Base-by-base conservation (phyloP, 768 basidiomycete species). In the Phaffia tasmanica region DNA sequence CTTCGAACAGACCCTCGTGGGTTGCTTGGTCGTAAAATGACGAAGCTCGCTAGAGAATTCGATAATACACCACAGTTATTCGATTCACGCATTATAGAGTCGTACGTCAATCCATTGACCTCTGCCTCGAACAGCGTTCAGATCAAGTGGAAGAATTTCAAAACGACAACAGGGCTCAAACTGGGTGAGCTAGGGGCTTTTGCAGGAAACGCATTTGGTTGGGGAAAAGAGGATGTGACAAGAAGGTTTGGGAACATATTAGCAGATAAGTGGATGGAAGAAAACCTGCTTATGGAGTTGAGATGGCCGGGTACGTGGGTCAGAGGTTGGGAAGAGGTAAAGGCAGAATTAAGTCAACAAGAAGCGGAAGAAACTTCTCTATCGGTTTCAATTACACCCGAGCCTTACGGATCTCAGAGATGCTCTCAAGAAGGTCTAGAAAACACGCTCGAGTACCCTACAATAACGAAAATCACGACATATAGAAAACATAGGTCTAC, bases 41-140 rank as follows among this genome's bases (percentile, higher is more conserved):
- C 80, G 0, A 78, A 85, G 1, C 80, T 91, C 11, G 83, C 89
- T 0, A 82, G 82, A 2, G 77, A 80, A 16, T 78, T 92, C 48
- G 81, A 85, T 0, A 15, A 32, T 18, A 42, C 61, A 3, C 79
- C 82, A 2, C 79, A 81, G 51, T 88, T 94, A 76, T 88, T 89
- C 2, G 78, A 84, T 67, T 73, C 88, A 56, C 84, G 86, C 21
- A 81, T 92, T 48, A 77, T 95, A 32, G 79, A 86, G 32, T 85
- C 84, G 1, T 97, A 97, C 73, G 81, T 84, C 27, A 80, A 83
- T 29, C 92, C 92, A 0, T 79, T 88, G 67, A 90, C 73, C 0
- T 73, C 70, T 42, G 70, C 70, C 7, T 19, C 59, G 16, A 21
- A 63, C 35, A 71, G 70, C 29, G 54, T 48, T 32, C 23, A 47